Evolutionary conservation across 768 basidiomycete genomes (phyloP).

Genomic region (Hygrophorus pudorinus): DNA sequence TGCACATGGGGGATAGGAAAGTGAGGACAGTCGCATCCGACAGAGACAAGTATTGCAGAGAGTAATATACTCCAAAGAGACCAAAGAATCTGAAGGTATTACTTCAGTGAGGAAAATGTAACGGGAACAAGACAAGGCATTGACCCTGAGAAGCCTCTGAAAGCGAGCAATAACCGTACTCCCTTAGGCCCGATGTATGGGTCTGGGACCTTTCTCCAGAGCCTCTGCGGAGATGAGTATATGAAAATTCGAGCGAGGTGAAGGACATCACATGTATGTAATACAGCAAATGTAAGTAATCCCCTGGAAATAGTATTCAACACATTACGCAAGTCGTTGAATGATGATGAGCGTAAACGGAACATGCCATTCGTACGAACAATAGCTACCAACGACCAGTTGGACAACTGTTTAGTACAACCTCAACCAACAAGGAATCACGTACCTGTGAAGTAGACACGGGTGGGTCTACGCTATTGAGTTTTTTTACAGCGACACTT

Average conservation of each 20-base stretch:
- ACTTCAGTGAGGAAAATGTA: not conserved
- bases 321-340: too few species aligned
- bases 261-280: too few species aligned
- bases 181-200: conserved; percentile 63
- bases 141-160: conserved; percentile 58
- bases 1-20: conserved; percentile 62
- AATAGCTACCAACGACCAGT: too few species aligned
- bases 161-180: conserved; percentile 44
- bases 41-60: conserved; percentile 64
- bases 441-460: conserved; percentile 48
- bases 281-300: too few species aligned
- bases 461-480: conserved; percentile 48
- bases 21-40: conserved; percentile 72
- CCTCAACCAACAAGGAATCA: not conserved
- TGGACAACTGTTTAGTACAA: too few species aligned
- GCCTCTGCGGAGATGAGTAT: conserved; percentile 21
- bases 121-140: conserved; percentile 9
- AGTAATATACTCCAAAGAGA: conserved; percentile 59
- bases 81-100: conserved; percentile 50
- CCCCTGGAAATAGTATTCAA: too few species aligned
- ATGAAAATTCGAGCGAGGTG: not conserved
- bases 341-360: too few species aligned
- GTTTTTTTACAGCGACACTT: conserved; percentile 53
- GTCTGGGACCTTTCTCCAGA: conserved; percentile 32
- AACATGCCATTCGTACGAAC: too few species aligned